Base-by-base conservation (phyloP, 208 protist species). In the Wallacemonas sp. region DNA sequence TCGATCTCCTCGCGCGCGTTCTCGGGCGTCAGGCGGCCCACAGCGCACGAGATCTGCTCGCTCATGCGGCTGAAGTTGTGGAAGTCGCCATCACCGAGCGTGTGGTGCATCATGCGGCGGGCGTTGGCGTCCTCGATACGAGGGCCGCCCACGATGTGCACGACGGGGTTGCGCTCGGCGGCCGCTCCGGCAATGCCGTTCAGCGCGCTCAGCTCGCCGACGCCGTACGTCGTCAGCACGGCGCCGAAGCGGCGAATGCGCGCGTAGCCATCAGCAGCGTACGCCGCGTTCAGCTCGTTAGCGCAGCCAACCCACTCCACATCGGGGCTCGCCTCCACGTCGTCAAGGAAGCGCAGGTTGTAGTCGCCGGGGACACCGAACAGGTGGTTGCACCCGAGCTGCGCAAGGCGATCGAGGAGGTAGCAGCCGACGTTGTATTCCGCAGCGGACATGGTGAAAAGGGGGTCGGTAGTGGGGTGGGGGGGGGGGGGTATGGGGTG, bases 231-330 rank as follows among this genome's bases (percentile, higher is more conserved):
- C 61, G 78, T 84, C 54, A 84, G 57, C 33, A 84, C 33, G 10
- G 71, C 78, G 18, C 70, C 78, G 67, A 84, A 67, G 70, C 70
- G 64, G 74, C 78, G 78, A 65, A 55, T 70, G 54, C 74, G 73
- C 49, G 78, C 42, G 52, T 84, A 84, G 41, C 78, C 78, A 54
- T 84, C 78, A 7, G 74, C 74, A 12, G 78, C 73, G 69, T 80
- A 80, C 26, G 78, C 78, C n/a, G 70, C 78, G 70, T 84, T 84
- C 66, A 79, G 76, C 66, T 81, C 75, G 65, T 85, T 81, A 28
- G 67, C 65, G 70, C 79, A 85, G 26, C 79, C 72, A 20, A 81
- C 72, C 72, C 75, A 81, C 65, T 78, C 31, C n/a, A 86, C 39
- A 38, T 23, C 64, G 45, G 70, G 16, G 22, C 55, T 33, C 61